These are phyloP conservation scores for Vinca major DNA, from an alignment of 305 asterid genomes.

Conservation along the genomic window DNA sequence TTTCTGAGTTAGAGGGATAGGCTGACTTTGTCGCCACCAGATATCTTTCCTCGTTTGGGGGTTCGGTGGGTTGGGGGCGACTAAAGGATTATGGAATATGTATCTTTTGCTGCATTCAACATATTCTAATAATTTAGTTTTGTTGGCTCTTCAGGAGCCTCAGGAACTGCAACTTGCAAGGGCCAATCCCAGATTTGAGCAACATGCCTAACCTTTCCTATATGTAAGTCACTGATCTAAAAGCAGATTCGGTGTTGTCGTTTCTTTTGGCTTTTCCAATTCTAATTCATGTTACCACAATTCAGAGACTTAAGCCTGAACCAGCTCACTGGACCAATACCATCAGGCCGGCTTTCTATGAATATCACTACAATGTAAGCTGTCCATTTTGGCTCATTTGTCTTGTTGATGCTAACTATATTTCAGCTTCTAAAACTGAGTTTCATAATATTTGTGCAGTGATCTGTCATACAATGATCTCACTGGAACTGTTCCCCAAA, in stretches of 20 bases:
- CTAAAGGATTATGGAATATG: background rate
- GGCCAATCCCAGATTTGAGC: conserved; percentile 76
- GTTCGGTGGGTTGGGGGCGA: background rate
- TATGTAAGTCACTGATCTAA: conserved; percentile 44
- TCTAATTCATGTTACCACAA: conserved; percentile 25
- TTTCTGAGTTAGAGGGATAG: background rate
- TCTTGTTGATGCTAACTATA: background rate
- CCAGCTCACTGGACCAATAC: conserved; percentile 77
- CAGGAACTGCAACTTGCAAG: conserved; percentile 88
- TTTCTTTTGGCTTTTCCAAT: conserved; percentile 2
- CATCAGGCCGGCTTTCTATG: conserved; percentile 47
- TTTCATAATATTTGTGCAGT: conserved; percentile 35
- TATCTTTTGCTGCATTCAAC: background rate
- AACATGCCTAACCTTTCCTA: conserved; percentile 51
- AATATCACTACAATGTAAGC: conserved; percentile 86
- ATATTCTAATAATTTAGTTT: conserved; percentile 7
- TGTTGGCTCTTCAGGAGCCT: conserved; percentile 62
- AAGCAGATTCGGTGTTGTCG: background rate
- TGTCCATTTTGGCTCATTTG: conserved; percentile 8
- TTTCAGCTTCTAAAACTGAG: conserved; percentile 14
- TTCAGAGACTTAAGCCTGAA: conserved; percentile 85
- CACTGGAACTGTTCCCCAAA: conserved; percentile 65
- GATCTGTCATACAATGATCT: conserved; percentile 74
- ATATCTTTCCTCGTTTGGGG: too few species aligned
- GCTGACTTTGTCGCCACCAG: background rate